Evolutionary conservation across 192 early-diverging fungal genomes (phyloP).

Genomic region (Coemansia sp.): DNA sequence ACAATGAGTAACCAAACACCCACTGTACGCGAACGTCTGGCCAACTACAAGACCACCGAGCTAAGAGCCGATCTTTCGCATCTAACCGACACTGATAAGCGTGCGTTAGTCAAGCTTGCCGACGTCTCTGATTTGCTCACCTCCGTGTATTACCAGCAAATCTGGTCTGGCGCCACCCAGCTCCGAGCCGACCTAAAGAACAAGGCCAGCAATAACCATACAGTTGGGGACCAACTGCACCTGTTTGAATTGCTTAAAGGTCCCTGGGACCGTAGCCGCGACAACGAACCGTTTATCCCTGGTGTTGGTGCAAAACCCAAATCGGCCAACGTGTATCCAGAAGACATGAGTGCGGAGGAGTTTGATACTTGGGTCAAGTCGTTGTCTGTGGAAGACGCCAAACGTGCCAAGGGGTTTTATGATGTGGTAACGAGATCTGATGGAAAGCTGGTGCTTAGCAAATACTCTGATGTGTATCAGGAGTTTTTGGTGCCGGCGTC

Average conservation of each 20-base stretch:
- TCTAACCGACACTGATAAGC: slow-evolving; percentile 58
- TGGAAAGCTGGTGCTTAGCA: slow-evolving; percentile 39
- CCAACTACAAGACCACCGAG: slow-evolving; percentile 56
- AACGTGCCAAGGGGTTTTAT: slow-evolving; percentile 67
- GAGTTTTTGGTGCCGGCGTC: slow-evolving; percentile 59
- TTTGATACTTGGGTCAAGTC: slow-evolving; percentile 59
- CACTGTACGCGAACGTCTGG: slow-evolving; percentile 39
- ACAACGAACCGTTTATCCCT: slow-evolving; percentile 58
- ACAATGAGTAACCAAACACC: slow-evolving; percentile 2
- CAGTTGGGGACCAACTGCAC: slow-evolving; percentile 31
- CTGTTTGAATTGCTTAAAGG: slow-evolving; percentile 68
- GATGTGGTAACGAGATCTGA: slow-evolving; percentile 53
- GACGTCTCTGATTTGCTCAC: slow-evolving; percentile 62
- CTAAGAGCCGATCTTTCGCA: slow-evolving; percentile 61
- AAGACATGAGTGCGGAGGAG: slow-evolving; percentile 65
- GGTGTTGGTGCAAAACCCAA: slow-evolving; percentile 55
- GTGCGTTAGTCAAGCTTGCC: slow-evolving; percentile 63
- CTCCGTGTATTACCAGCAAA: slow-evolving; percentile 64
- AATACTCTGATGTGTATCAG: slow-evolving; percentile 62
- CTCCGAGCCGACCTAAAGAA: slow-evolving; percentile 56
- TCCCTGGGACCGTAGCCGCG: slow-evolving; percentile 63
- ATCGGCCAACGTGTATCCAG: slow-evolving; percentile 70
- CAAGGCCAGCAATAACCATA: slow-evolving; percentile 11
- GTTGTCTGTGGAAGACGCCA: slow-evolving; percentile 46
- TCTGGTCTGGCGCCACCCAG: slow-evolving; percentile 61